phyloP scores from a whole-genome alignment of 164 flowering plant genomes.

The Echeveria elegans region DNA sequence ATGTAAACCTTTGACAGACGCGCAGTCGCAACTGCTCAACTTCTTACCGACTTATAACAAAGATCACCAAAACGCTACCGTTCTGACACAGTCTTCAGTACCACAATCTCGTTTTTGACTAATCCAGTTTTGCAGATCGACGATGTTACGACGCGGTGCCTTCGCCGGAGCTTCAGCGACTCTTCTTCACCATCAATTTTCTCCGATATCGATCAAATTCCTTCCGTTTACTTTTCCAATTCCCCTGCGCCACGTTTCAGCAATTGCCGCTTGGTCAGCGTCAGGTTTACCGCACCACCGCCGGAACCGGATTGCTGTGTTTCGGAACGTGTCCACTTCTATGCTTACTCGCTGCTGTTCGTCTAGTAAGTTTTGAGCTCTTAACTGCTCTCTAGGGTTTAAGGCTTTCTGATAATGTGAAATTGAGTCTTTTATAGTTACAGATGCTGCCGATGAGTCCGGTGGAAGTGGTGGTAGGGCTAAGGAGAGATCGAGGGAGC shows the following conservation, averaged over 20 bases:
- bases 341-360: constrained; percentile 2
- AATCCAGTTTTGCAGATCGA: too few relatives aligned
- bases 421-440: background rate
- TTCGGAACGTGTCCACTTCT: background rate
- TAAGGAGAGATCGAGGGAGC: constrained; percentile 40
- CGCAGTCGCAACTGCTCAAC: too few relatives aligned
- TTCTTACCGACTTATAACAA: too few relatives aligned
- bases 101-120: too few relatives aligned
- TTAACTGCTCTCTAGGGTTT: background rate
- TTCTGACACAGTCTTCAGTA: too few relatives aligned
- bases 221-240: background rate
- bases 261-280: background rate
- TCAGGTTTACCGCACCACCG: background rate
- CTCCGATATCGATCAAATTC: background rate
- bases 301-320: background rate
- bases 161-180: too few relatives aligned
- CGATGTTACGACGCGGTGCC: too few relatives aligned
- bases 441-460: background rate
- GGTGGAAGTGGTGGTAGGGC: background rate
- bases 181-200: too few relatives aligned
- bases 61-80: too few relatives aligned
- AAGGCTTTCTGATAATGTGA: background rate
- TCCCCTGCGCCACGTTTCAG: background rate
- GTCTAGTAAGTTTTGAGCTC: background rate
- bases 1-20: too few relatives aligned